These are phyloP conservation scores for Triglochin maritima DNA, from an alignment of 106 monocot species.

Conservation along the genomic window DNA sequence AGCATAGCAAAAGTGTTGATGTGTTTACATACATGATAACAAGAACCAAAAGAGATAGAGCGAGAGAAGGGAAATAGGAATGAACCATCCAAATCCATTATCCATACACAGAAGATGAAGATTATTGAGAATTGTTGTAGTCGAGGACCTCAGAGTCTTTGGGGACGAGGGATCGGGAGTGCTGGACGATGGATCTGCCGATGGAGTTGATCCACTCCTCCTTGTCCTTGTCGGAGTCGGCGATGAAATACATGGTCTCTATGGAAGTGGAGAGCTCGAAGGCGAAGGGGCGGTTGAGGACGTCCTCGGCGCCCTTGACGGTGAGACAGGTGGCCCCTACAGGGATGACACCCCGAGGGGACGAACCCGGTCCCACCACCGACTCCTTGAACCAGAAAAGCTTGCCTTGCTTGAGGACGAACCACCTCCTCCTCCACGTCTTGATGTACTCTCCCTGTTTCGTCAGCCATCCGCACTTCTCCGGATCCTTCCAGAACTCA, in stretches of 20 bases:
- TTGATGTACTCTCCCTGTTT: slow-evolving; percentile 35
- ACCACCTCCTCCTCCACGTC: slow-evolving; percentile 32
- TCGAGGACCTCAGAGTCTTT: slow-evolving; percentile 26
- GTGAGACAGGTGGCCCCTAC: slow-evolving; percentile 31
- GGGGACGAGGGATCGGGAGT: slow-evolving; percentile 24
- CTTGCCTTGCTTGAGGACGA: slow-evolving; percentile 28
- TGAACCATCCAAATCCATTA: too few relatives aligned
- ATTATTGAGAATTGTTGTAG: slow-evolving; percentile 3
- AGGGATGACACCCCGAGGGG: slow-evolving; percentile 29
- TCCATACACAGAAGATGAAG: too few relatives aligned
- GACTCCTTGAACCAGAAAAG: slow-evolving; percentile 35
- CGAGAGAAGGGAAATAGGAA: too few relatives aligned
- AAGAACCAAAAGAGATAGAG: too few relatives aligned
- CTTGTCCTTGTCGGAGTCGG: slow-evolving; percentile 35
- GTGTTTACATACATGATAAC: too few relatives aligned
- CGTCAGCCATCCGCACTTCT: slow-evolving; percentile 19
- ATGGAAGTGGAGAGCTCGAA: slow-evolving; percentile 31
- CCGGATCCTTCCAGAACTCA: slow-evolving; percentile 29
- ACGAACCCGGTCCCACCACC: slow-evolving; percentile 14
- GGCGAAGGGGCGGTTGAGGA: slow-evolving; percentile 28
- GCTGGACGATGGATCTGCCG: slow-evolving; percentile 29
- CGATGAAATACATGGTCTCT: slow-evolving; percentile 30
- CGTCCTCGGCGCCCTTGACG: slow-evolving; percentile 44
- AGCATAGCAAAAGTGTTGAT: too few relatives aligned
- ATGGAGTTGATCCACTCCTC: slow-evolving; percentile 40